Evolutionary conservation across 495 filamentous ascomycete genomes (phyloP).

Genomic region (Achaetomiella virescens): DNA sequence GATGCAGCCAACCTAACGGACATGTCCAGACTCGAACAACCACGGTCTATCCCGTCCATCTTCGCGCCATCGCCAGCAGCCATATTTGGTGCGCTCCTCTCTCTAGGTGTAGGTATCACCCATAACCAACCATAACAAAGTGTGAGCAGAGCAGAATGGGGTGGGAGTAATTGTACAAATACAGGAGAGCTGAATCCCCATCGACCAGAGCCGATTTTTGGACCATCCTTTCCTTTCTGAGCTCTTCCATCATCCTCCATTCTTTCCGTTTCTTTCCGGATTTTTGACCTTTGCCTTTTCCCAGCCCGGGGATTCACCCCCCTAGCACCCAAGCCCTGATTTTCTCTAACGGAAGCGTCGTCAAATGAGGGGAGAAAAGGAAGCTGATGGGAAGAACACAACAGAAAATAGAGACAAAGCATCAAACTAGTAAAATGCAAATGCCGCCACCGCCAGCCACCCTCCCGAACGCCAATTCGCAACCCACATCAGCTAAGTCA

Average conservation of each 20-base stretch:
- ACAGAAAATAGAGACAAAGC: slow-evolving; percentile 10
- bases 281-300: neutral
- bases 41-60: slow-evolving; percentile 4
- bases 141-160: neutral
- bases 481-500: slow-evolving; percentile 26
- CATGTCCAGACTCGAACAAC: neutral
- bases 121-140: neutral
- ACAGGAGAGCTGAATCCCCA: neutral
- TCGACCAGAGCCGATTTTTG: slow-evolving; percentile 4
- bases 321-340: slow-evolving; percentile 3
- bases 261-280: neutral
- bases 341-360: slow-evolving; percentile 9
- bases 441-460: slow-evolving; percentile 8
- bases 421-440: slow-evolving; percentile 9
- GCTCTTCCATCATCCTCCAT: neutral
- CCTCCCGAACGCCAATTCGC: slow-evolving; percentile 18
- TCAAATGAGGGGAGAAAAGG: slow-evolving; percentile 15
- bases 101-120: slow-evolving; percentile 8
- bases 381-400: neutral
- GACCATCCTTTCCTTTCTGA: neutral
- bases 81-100: neutral
- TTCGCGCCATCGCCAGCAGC: neutral
- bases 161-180: neutral
- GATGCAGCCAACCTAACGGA: neutral
- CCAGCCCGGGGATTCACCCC: slow-evolving; percentile 10